Conservation (phyloP, 2,329 filamentous ascomycete genomes). For the Phyllosticta paracitricarpa region DNA sequence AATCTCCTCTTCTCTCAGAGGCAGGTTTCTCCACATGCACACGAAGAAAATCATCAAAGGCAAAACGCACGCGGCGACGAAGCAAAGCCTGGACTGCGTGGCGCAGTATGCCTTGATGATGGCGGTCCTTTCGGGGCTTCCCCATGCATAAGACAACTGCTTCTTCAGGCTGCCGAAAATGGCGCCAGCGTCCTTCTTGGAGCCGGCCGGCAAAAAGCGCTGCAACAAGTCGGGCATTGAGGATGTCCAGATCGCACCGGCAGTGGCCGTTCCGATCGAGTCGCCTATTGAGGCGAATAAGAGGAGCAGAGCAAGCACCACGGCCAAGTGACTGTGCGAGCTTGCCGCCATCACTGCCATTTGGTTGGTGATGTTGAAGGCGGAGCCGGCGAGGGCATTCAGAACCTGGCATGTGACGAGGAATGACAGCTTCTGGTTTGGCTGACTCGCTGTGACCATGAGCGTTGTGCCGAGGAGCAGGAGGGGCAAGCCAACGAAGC, state of each 20-base stretch:
- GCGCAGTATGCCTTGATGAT: constrained; percentile 23
- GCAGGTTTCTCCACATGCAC: constrained; percentile 3
- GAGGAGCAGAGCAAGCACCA: constrained; percentile 50
- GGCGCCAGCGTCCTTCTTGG: constrained; percentile 26
- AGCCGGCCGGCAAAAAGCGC: constrained; percentile 35
- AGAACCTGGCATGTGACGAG: constrained; percentile 23
- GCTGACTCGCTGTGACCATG: constrained; percentile 21
- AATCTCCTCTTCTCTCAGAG: constrained; percentile 1
- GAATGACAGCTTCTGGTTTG: constrained; percentile 20
- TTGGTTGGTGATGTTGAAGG: constrained; percentile 15
- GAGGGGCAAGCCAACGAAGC: constrained; percentile 16
- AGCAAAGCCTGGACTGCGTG: constrained; percentile 23
- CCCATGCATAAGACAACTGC: constrained; percentile 44
- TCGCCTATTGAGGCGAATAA: constrained; percentile 47
- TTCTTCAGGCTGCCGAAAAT: constrained; percentile 43
- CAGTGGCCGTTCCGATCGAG: constrained; percentile 36
- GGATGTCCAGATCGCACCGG: constrained; percentile 53
- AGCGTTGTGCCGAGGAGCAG: constrained; percentile 21
- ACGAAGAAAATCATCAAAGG: neutral
- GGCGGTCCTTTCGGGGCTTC: constrained; percentile 35
- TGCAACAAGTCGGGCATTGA: constrained; percentile 43
- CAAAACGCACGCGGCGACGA: neutral
- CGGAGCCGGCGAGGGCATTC: constrained; percentile 20
- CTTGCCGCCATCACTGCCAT: constrained; percentile 10
- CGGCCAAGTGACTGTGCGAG: constrained; percentile 49